Percentiles rank a stretch among this genome's conserved stretches.
These are phyloP conservation scores for Venturia effusa DNA, from an alignment of 2,329 filamentous ascomycete genomes.

Conservation along the genomic window DNA sequence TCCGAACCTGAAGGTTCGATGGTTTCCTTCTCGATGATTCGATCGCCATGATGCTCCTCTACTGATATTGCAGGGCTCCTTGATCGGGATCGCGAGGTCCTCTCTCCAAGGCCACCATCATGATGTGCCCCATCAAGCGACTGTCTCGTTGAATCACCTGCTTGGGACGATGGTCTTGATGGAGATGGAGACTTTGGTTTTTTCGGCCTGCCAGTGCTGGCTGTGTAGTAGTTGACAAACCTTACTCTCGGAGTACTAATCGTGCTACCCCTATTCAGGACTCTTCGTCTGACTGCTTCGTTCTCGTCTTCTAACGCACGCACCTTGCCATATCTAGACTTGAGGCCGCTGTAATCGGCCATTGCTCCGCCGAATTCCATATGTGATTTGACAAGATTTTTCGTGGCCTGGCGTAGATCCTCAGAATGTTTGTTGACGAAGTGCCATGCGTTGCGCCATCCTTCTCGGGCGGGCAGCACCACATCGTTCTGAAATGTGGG, in stretches of 20 bases:
- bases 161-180: background rate
- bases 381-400: slow-evolving; percentile 66
- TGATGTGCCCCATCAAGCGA: slow-evolving; percentile 13
- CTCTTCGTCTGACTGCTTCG: slow-evolving; percentile 24
- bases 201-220: slow-evolving; percentile 63
- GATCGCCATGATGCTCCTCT: slow-evolving; percentile 29
- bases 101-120: background rate
- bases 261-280: slow-evolving; percentile 17
- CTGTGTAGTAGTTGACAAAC: slow-evolving; percentile 85
- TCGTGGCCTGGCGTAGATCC: slow-evolving; percentile 57
- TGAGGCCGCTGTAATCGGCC: slow-evolving; percentile 62
- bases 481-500: slow-evolving; percentile 67
- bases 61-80: slow-evolving; percentile 34
- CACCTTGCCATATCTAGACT: slow-evolving; percentile 57
- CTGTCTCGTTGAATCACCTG: background rate
- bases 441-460: slow-evolving; percentile 56
- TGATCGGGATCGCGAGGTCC: slow-evolving; percentile 11
- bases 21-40: background rate
- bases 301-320: slow-evolving; percentile 62
- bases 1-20: slow-evolving; percentile 1
- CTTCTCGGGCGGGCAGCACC: slow-evolving; percentile 55
- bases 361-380: slow-evolving; percentile 74
- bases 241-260: slow-evolving; percentile 46
- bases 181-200: slow-evolving; percentile 32
- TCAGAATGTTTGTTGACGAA: slow-evolving; percentile 77